Evolutionary conservation across 208 protist genomes (phyloP).

Genomic region (Borovskyia barvae): DNA sequence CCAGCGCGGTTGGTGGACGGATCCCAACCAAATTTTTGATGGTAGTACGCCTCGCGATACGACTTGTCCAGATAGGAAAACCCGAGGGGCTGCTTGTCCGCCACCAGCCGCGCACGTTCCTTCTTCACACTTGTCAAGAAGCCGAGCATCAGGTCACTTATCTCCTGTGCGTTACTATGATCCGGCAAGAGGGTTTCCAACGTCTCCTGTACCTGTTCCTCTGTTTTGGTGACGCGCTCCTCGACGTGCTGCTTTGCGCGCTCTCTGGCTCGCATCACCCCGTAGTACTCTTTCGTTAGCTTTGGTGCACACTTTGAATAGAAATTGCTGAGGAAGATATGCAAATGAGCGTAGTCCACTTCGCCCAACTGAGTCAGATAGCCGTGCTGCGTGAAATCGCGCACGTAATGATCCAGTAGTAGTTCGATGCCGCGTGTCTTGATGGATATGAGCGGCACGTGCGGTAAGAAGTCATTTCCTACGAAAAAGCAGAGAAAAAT

Average conservation of each 20-base stretch:
- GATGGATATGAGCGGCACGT: constrained; percentile 98
- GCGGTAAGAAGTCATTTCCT: constrained; percentile 99
- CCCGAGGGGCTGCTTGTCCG: constrained; percentile 53
- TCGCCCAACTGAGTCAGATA: constrained; percentile 87
- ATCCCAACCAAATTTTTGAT: constrained; percentile 83
- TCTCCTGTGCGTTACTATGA: constrained; percentile 49
- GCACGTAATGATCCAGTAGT: constrained; percentile 89
- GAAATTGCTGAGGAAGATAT: constrained; percentile 69
- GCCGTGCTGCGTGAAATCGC: constrained; percentile 58
- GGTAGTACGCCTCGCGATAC: constrained; percentile 82
- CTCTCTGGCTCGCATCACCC: constrained; percentile 53
- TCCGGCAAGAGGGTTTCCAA: constrained; percentile 20
- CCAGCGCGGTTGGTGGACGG: constrained; percentile 21
- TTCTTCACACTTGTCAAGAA: constrained; percentile 47
- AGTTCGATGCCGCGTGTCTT: constrained; percentile 95
- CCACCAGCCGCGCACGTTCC: constrained; percentile 68
- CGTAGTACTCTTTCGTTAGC: constrained; percentile 67
- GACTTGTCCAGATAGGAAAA: constrained; percentile 80
- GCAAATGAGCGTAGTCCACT: constrained; percentile 67
- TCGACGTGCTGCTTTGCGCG: constrained; percentile 75
- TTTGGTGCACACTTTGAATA: constrained; percentile 37
- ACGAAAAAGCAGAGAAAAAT: constrained; percentile 99
- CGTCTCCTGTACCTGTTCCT: constrained; percentile 32
- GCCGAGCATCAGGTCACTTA: constrained; percentile 51
- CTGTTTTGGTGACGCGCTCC: constrained; percentile 55